These are phyloP conservation scores for Russula emetica DNA, from an alignment of 768 basidiomycete genomes.

Conservation along the genomic window DNA sequence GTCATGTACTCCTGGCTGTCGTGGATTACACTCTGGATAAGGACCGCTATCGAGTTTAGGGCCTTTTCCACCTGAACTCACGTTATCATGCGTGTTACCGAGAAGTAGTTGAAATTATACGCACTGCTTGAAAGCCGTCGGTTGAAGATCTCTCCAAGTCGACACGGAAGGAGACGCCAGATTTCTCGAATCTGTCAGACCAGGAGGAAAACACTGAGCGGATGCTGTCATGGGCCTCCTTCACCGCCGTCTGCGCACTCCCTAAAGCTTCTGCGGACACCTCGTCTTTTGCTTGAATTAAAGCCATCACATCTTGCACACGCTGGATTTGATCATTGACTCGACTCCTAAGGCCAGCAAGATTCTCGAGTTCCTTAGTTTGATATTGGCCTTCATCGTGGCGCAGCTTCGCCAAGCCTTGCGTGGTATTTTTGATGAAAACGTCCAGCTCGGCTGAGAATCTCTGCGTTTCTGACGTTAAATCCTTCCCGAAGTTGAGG, in stretches of 20 bases:
- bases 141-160: slow-evolving; percentile 44
- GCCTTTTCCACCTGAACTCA: slow-evolving; percentile 48
- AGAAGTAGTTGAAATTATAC: slow-evolving; percentile 25
- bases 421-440: slow-evolving; percentile 54
- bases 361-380: slow-evolving; percentile 50
- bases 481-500: slow-evolving; percentile 53
- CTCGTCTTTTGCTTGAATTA: slow-evolving; percentile 54
- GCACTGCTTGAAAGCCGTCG: slow-evolving; percentile 44
- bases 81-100: slow-evolving; percentile 1
- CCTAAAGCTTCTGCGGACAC: slow-evolving; percentile 50
- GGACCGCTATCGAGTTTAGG: slow-evolving; percentile 51
- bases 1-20: slow-evolving; percentile 57
- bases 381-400: slow-evolving; percentile 55
- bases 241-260: slow-evolving; percentile 46
- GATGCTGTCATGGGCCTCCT: slow-evolving; percentile 51
- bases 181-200: slow-evolving; percentile 48
- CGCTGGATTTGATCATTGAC: slow-evolving; percentile 56
- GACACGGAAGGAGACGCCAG: slow-evolving; percentile 45
- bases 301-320: slow-evolving; percentile 47
- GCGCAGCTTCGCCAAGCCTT: slow-evolving; percentile 51
- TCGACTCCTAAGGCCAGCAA: slow-evolving; percentile 47
- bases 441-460: slow-evolving; percentile 58
- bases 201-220: slow-evolving; percentile 51
- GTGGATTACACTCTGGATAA: slow-evolving; percentile 56
- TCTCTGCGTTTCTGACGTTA: slow-evolving; percentile 49